Conservation (phyloP, 2,329 filamentous ascomycete genomes). For the Tricladium varicosporioides region DNA sequence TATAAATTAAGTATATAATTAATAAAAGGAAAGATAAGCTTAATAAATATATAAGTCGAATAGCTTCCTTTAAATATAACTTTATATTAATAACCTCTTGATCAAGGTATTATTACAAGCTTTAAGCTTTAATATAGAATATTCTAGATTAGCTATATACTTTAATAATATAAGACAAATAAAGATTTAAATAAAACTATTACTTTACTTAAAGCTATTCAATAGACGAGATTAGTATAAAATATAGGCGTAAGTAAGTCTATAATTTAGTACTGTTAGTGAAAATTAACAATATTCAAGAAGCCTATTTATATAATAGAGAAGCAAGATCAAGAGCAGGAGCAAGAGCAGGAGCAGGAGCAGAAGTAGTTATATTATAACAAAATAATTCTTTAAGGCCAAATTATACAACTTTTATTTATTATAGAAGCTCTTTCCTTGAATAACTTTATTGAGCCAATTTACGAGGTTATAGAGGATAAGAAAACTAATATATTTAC, state of each 20-base stretch:
- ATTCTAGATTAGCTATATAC: slow-evolving; percentile 4
- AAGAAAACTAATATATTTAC: too few species aligned
- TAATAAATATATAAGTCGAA: not conserved
- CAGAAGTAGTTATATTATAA: not conserved
- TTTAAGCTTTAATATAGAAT: slow-evolving; percentile 6
- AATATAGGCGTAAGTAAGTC: too few species aligned
- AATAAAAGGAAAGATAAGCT: not conserved
- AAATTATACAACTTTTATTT: too few species aligned
- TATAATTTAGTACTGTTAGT: too few species aligned
- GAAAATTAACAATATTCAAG: too few species aligned
- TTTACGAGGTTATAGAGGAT: too few species aligned
- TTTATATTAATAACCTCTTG: slow-evolving; percentile 1
- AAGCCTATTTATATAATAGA: too few species aligned
- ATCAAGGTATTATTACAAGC: slow-evolving; percentile 2
- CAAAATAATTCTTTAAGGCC: not conserved
- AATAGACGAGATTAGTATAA: not conserved
- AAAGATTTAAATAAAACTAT: slow-evolving; percentile 8
- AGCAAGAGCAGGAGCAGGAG: too few species aligned
- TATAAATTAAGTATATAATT: not conserved
- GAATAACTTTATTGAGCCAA: too few species aligned
- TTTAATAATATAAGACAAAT: not conserved
- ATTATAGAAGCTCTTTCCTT: too few species aligned
- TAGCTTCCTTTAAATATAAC: slow-evolving; percentile 1
- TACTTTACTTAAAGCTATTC: slow-evolving; percentile 7
- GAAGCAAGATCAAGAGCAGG: too few species aligned